phyloP scores from a whole-genome alignment of 108 stramenopile species.

The Skeletonema menzelii region DNA sequence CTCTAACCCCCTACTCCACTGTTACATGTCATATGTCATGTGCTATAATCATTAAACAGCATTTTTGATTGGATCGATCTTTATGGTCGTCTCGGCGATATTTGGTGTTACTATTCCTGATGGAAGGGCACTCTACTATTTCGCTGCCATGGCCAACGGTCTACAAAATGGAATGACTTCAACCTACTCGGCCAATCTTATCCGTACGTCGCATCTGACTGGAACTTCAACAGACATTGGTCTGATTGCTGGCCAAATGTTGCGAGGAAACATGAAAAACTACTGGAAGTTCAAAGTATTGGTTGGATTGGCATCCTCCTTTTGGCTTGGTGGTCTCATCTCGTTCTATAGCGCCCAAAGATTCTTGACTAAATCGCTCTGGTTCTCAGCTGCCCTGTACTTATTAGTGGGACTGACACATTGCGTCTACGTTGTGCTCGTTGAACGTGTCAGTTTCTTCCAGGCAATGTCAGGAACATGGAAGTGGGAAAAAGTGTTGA shows the following conservation, averaged over 20 bases:
- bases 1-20: too few species aligned
- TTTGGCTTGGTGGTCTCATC: slow-evolving; percentile 38
- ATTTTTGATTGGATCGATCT: slow-evolving; percentile 41
- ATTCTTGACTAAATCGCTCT: slow-evolving; percentile 10
- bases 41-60: slow-evolving; percentile 3
- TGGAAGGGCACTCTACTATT: slow-evolving; percentile 24
- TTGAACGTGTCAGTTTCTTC: slow-evolving; percentile 12
- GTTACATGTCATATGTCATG: too few species aligned
- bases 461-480: slow-evolving; percentile 46
- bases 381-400: slow-evolving; percentile 28
- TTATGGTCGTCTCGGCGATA: slow-evolving; percentile 20
- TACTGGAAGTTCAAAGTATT: slow-evolving; percentile 37
- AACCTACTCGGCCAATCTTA: slow-evolving; percentile 45
- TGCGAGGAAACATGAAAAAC: slow-evolving; percentile 46
- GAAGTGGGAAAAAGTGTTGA: slow-evolving; percentile 41
- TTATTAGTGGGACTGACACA: slow-evolving; percentile 17
- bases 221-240: slow-evolving; percentile 57
- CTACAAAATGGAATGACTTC: slow-evolving; percentile 59
- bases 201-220: slow-evolving; percentile 37
- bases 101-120: background rate
- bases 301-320: slow-evolving; percentile 15
- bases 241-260: slow-evolving; percentile 29
- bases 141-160: slow-evolving; percentile 44
- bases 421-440: background rate
- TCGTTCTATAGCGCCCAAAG: slow-evolving; percentile 19